Percentiles rank a stretch among this genome's conserved stretches.
Evolutionary conservation across 2,329 filamentous ascomycete species (phyloP).

Genomic region (Mycocentrospora acerina): DNA sequence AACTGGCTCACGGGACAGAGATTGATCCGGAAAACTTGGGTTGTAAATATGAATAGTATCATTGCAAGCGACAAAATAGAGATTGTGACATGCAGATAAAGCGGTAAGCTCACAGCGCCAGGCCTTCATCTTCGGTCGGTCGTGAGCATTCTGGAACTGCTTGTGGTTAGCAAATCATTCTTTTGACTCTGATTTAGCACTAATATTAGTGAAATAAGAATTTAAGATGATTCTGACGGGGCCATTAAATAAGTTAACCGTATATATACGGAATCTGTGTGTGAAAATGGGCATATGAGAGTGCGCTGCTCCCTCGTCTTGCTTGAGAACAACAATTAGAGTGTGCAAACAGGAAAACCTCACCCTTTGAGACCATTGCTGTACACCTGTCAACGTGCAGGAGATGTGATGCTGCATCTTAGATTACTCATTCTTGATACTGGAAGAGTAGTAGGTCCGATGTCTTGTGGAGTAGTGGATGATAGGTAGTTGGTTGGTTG

Average conservation of each 20-base stretch:
- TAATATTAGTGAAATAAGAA: too few species aligned
- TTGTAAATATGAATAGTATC: slow-evolving; percentile 46
- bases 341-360: slow-evolving; percentile 6
- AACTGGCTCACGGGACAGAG: slow-evolving; percentile 35
- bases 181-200: background rate
- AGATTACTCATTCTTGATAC: background rate
- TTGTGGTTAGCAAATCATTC: slow-evolving; percentile 6
- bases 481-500: too few species aligned
- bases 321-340: too few species aligned
- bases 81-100: slow-evolving; percentile 48
- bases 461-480: background rate
- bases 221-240: too few species aligned
- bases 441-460: background rate
- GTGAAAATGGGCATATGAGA: too few species aligned
- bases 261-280: too few species aligned
- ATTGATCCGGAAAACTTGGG: slow-evolving; percentile 48
- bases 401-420: slow-evolving; percentile 19
- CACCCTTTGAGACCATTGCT: slow-evolving; percentile 25
- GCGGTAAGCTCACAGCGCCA: slow-evolving; percentile 51
- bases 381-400: slow-evolving; percentile 27
- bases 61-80: slow-evolving; percentile 51
- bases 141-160: slow-evolving; percentile 14
- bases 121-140: slow-evolving; percentile 24
- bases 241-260: too few species aligned
- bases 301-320: too few species aligned